Conservation (phyloP, 176 grass and related monocot species). For the Triticum dicoccoides region DNA sequence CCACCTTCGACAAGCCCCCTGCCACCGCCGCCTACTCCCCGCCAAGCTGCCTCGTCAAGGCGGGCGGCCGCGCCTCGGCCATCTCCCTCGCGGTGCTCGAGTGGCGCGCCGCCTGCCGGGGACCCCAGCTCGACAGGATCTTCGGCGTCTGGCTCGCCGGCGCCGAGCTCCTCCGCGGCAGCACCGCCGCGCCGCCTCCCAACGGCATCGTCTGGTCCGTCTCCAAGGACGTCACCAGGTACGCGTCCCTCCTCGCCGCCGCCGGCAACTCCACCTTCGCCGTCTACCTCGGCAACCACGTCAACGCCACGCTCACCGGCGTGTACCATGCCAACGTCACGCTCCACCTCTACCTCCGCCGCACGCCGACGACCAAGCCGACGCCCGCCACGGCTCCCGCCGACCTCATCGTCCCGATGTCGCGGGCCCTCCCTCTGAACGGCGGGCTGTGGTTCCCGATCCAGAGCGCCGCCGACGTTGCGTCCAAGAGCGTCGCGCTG, state of each 20-base stretch:
- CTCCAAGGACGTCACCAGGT: conserved; percentile 60
- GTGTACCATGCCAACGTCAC: too few species aligned
- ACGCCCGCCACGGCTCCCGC: conserved; percentile 7
- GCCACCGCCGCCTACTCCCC: conserved; percentile 45
- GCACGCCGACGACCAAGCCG: not conserved
- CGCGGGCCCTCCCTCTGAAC: conserved; percentile 45
- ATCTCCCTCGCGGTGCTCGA: conserved; percentile 59
- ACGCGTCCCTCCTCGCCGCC: conserved; percentile 51
- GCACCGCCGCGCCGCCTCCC: conserved; percentile 56
- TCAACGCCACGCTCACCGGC: conserved; percentile 41
- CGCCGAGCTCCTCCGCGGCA: conserved; percentile 63
- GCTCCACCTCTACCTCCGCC: conserved; percentile 36
- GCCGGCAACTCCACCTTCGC: conserved; percentile 37
- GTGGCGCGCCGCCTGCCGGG: conserved; percentile 47
- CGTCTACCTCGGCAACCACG: conserved; percentile 54
- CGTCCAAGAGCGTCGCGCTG: conserved; percentile 34
- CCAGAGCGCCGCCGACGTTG: conserved; percentile 51
- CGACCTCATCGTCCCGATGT: conserved; percentile 53
- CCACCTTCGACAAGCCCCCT: conserved; percentile 45
- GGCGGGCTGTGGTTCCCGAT: conserved; percentile 78
- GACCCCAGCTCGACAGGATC: conserved; percentile 63
- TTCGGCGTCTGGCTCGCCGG: conserved; percentile 75
- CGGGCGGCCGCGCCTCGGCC: too few species aligned
- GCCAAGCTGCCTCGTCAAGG: conserved; percentile 24
- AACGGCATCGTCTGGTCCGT: conserved; percentile 58